These are phyloP conservation scores for Kluyveromyces lactis DNA, from an alignment of 805 yeast species.

Conservation along the genomic window DNA sequence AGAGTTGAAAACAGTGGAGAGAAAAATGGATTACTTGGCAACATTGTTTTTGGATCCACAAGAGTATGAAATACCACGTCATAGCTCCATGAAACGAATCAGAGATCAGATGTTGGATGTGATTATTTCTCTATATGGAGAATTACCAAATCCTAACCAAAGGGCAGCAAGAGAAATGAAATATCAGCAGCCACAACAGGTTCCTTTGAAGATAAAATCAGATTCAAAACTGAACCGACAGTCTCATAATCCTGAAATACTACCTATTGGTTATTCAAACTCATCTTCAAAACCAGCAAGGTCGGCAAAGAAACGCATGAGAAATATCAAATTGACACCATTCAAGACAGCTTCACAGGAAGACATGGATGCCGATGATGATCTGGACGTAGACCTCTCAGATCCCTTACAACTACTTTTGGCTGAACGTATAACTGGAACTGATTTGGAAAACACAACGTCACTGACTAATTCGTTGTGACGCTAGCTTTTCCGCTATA, in stretches of 20 bases:
- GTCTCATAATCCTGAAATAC: conserved; percentile 1
- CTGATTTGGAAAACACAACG: neutral
- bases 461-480: neutral
- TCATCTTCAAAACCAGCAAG: neutral
- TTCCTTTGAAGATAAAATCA: no score
- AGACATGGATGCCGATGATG: neutral
- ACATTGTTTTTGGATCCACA: conserved; percentile 15
- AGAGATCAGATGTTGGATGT: conserved; percentile 13
- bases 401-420: conserved; percentile 2
- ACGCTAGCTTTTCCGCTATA: no score
- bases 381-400: neutral
- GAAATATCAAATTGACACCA: conserved; percentile 4
- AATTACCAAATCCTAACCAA: conserved; percentile 1
- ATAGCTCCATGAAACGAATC: conserved; percentile 10
- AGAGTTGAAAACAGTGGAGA: conserved; percentile 12
- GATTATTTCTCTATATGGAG: conserved; percentile 10
- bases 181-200: neutral
- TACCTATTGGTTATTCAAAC: conserved; percentile 14
- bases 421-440: conserved; percentile 1
- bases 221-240: no score
- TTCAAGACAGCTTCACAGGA: conserved; percentile 2
- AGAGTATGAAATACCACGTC: conserved; percentile 11
- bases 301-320: neutral
- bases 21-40: conserved; percentile 14
- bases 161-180: neutral